Evolutionary conservation across 805 yeast species (phyloP).

Genomic region (Lipomyces spencermartinsiae): DNA sequence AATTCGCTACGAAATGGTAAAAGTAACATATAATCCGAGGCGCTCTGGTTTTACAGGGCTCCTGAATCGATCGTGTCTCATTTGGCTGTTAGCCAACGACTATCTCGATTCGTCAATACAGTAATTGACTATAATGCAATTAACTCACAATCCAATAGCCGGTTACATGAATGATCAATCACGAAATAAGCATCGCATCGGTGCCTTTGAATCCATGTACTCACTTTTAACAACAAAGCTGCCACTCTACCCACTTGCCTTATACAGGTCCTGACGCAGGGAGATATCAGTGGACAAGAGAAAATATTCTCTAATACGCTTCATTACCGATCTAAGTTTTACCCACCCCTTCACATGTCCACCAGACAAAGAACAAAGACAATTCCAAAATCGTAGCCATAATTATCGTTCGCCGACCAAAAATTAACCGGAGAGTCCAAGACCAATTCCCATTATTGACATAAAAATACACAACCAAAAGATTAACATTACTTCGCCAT

Average conservation of each 20-base stretch:
- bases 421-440: neutral
- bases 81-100: neutral
- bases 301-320: neutral
- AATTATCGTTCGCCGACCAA: neutral
- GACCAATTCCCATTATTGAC: constrained; percentile 1
- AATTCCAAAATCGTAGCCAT: neutral
- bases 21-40: too few species aligned
- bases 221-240: neutral
- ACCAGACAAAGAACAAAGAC: neutral
- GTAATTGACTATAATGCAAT: neutral
- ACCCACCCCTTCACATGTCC: neutral
- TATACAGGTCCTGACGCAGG: too few species aligned
- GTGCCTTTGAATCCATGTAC: neutral
- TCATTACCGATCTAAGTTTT: neutral
- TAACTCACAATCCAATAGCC: neutral
- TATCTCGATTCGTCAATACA: neutral
- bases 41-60: neutral
- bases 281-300: too few species aligned
- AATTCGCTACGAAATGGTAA: too few species aligned
- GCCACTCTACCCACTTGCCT: too few species aligned
- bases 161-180: neutral
- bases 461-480: constrained; percentile 9
- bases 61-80: neutral
- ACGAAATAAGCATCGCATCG: neutral
- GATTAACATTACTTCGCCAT: constrained; percentile 10